Base-by-base conservation (phyloP, 257 asterid species). In the Solanum raphanifolium region DNA sequence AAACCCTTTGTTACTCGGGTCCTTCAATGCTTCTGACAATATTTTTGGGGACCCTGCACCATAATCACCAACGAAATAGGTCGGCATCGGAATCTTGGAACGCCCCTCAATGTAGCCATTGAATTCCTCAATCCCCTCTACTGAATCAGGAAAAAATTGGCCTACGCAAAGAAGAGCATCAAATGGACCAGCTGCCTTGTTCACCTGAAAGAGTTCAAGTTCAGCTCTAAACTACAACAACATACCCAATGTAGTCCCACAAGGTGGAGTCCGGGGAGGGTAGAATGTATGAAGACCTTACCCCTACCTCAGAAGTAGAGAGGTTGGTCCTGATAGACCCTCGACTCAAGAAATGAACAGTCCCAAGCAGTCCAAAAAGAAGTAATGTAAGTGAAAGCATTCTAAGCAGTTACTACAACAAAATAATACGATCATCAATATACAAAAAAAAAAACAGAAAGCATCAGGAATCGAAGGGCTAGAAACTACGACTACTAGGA, bases 181-280 rank as follows among this genome's bases (percentile, higher is more conserved):
- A 87, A 97, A 97, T 39, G 99, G 98, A 79, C 99, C 99, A 66
- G 99, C 98, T 86, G 98, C 92, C 88, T 95, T 97, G 91, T 94
- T 97, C 91, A 97, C 99, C 99, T 97, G 92, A 72, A 90, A 89
- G 69, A 89, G 60, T 71, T 34, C 15, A 84, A 88, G 29, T 74
- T 86, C 87, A 82, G 86, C 34, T 60, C 55, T 88, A 83, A 13
- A 21, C 39, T 29, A 69, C n/a, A 69, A 69, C 76, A 69, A 69
- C 38, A 69, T 69, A 69, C 12, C 76, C 38, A 69, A 13, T 29
- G 76, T 15, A 29, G 76, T 13, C n/a, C 38, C 38, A 69, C 21
- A 15, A 69, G 4, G 23, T 29, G 21, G 38, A 18, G 38, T 29
- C 23, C 15, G 13, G 75, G 23, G n/a, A 69, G 76, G 76, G 23